Base-by-base conservation (phyloP, 805 yeast species). In the Yamadazyma tumulicola region DNA sequence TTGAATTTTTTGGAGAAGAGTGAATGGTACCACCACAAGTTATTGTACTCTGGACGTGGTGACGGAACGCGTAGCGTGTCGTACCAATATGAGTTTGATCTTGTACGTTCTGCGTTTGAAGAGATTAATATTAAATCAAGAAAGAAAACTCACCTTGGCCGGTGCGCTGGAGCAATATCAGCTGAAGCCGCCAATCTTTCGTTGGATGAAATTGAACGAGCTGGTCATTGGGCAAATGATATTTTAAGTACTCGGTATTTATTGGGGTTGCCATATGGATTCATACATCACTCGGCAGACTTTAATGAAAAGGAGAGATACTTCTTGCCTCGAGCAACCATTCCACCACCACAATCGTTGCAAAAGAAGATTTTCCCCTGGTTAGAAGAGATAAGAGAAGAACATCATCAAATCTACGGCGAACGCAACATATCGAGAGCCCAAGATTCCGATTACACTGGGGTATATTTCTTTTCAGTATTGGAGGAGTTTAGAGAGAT, bases 311-410 rank as follows among this genome's bases (percentile, higher is more conserved):
- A 15, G 6, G 42, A 38, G 24, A 5, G 11, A 2, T 38, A 38
- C 16, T 13, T 17, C 12, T 12, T 38, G 9, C 31, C 23, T 5
- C 17, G 42, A 14, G 29, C 17, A 4, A 6, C 8, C 4, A 8
- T 22, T 3, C 15, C 4, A 9, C 36, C 38, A 13, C 33, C 38
- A 3, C 27, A 26, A 2, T 10, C 22, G 6, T 29, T 38, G 10
- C 11, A 26, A 16, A 30, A 19, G 18, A 34, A 23, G 29, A 38
- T 38, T 14, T 38, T 38, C 15, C 42, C 42, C 4, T 38, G 42
- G 42, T 24, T 38, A 10, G 42, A 38, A 19, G 38, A 18, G 7
- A 30, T 6, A 3, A 19, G 4, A n/a, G n/a, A 35, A 25, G 11
- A 9, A 9, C 26, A 20, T 8, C 19, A n/a, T 6, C 21, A 22